phyloP scores from a whole-genome alignment of 176 grass and related monocot species.

The Oryza glaberrima region DNA sequence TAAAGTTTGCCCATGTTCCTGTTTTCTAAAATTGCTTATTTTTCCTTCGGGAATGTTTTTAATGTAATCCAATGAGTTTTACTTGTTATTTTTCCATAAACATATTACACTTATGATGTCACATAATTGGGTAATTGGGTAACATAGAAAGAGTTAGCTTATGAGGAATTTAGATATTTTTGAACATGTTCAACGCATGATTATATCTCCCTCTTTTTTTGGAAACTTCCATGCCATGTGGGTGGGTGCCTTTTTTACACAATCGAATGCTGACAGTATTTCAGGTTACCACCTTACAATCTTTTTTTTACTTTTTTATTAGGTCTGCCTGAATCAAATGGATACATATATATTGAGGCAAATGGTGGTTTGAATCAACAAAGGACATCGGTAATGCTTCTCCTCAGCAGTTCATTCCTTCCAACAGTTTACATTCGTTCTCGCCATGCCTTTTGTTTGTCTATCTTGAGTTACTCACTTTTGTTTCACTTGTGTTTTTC shows the following conservation, averaged over 20 bases:
- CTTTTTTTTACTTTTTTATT: constrained; percentile 38
- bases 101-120: not conserved
- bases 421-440: constrained; percentile 27
- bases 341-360: constrained; percentile 96
- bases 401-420: constrained; percentile 26
- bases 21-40: not conserved
- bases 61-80: not conserved
- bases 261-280: not conserved
- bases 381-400: constrained; percentile 75
- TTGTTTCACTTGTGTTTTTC: constrained; percentile 35
- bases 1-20: not conserved
- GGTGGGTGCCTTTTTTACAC: constrained; percentile 3
- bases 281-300: constrained; percentile 9
- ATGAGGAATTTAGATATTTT: constrained; percentile 2
- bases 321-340: constrained; percentile 98
- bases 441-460: not conserved
- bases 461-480: constrained; percentile 26
- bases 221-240: not conserved
- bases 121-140: not conserved
- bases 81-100: constrained; percentile 14
- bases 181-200: not conserved
- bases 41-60: constrained; percentile 1
- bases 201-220: not conserved
- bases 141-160: not conserved
- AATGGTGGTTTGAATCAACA: constrained; percentile 99